phyloP scores from a whole-genome alignment of 2,329 filamentous ascomycete species.

The Diaporthe helianthi region DNA sequence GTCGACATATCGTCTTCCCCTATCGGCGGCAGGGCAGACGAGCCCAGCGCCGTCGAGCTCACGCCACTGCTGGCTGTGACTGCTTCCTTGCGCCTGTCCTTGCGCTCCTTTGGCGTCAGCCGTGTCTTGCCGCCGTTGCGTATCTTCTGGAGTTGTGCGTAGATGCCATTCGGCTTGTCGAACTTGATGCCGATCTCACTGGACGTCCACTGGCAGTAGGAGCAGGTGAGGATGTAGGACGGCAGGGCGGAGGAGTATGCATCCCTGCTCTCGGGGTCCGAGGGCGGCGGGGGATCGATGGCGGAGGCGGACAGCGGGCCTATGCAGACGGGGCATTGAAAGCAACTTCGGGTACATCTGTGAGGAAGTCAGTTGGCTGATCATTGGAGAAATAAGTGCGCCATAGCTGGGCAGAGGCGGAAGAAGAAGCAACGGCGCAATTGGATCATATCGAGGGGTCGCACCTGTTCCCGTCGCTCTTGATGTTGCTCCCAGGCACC shows the following conservation, averaged over 20 bases:
- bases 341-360: slow-evolving; percentile 95
- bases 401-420: not conserved
- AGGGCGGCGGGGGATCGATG: slow-evolving; percentile 62
- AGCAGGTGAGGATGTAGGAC: slow-evolving; percentile 82
- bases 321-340: slow-evolving; percentile 90
- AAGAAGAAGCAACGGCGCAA: not conserved
- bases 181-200: slow-evolving; percentile 90
- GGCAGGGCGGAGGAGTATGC: slow-evolving; percentile 46
- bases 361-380: not conserved
- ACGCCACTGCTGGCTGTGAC: slow-evolving; percentile 39
- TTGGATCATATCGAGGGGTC: slow-evolving; percentile 33
- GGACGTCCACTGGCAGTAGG: slow-evolving; percentile 92
- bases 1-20: slow-evolving; percentile 34
- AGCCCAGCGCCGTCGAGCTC: slow-evolving; percentile 25
- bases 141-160: slow-evolving; percentile 77
- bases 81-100: slow-evolving; percentile 58
- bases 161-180: slow-evolving; percentile 86
- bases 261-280: slow-evolving; percentile 52
- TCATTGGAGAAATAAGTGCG: not conserved
- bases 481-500: slow-evolving; percentile 89
- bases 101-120: slow-evolving; percentile 58
- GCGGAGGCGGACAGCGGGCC: slow-evolving; percentile 79
- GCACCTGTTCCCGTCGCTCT: slow-evolving; percentile 91
- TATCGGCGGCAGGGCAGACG: slow-evolving; percentile 33
- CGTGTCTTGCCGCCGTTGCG: slow-evolving; percentile 65